Evolutionary conservation across 2,329 filamentous ascomycete genomes (phyloP).

Genomic region (Orbilia quercus): DNA sequence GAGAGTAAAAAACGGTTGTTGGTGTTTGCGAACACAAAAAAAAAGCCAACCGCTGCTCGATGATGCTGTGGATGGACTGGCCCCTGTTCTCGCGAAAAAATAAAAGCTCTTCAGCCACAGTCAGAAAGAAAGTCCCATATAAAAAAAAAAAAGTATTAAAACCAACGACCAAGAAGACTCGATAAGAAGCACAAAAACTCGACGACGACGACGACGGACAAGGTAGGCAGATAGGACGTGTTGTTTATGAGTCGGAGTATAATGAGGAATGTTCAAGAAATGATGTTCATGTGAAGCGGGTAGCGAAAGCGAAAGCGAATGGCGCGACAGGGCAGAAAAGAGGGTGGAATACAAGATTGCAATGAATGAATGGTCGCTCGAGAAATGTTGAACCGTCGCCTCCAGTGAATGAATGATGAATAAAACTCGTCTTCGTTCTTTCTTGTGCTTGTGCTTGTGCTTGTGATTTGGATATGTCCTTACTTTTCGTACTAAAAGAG

Average conservation of each 20-base stretch:
- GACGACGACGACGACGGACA: slow-evolving; percentile 19
- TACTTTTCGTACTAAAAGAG: slow-evolving; percentile 39
- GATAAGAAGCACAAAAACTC: not conserved
- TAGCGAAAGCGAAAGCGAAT: slow-evolving; percentile 12
- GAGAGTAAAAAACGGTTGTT: slow-evolving; percentile 29
- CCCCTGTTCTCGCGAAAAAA: slow-evolving; percentile 44
- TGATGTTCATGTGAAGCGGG: slow-evolving; percentile 23
- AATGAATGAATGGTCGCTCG: slow-evolving; percentile 36
- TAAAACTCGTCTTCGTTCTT: slow-evolving; percentile 1
- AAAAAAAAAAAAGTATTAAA: no score
- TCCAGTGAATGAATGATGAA: no score
- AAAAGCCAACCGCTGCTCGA: slow-evolving; percentile 55
- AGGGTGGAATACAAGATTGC: slow-evolving; percentile 46
- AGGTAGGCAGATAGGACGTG: slow-evolving; percentile 19
- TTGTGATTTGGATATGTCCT: slow-evolving; percentile 19
- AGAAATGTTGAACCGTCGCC: slow-evolving; percentile 46
- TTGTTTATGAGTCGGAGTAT: slow-evolving; percentile 45
- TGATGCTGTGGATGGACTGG: slow-evolving; percentile 53
- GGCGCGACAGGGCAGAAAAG: slow-evolving; percentile 44
- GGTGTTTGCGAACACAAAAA: slow-evolving; percentile 51
- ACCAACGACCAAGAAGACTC: slow-evolving; percentile 9
- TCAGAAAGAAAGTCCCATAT: slow-evolving; percentile 44
- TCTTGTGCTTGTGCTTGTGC: slow-evolving; percentile 28
- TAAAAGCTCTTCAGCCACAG: slow-evolving; percentile 56
- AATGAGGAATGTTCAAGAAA: slow-evolving; percentile 45